A percentile compares a stretch with the other conserved stretches of the same genome.
phyloP scores from a whole-genome alignment of 768 basidiomycete genomes.

The Rhodotorula paludigena region DNA sequence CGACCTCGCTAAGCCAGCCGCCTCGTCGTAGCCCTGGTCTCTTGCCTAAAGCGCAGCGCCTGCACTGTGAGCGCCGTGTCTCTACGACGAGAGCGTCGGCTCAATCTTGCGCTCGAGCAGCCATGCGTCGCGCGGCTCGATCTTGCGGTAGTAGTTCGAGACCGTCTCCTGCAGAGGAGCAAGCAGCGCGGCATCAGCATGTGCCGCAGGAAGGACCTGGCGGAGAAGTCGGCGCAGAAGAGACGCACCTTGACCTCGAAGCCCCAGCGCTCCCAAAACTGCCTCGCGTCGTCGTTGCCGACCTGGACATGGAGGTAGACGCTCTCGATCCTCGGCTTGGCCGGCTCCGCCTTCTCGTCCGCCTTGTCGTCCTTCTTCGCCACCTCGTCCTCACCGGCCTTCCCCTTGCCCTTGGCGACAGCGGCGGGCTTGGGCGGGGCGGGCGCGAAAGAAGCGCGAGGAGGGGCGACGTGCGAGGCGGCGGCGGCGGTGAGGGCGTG shows the following conservation, averaged over 20 bases:
- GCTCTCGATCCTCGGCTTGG: slow-evolving; percentile 28
- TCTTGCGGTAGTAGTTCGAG: slow-evolving; percentile 74
- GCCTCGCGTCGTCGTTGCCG: slow-evolving; percentile 70
- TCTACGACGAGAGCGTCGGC: not conserved
- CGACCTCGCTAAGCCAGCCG: no score
- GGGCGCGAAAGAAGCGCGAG: not conserved
- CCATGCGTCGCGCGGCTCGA: slow-evolving; percentile 78
- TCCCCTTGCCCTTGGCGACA: slow-evolving; percentile 6
- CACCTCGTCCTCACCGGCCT: slow-evolving; percentile 8
- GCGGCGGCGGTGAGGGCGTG: slow-evolving; percentile 54
- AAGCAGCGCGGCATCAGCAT: not conserved
- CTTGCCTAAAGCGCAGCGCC: no score
- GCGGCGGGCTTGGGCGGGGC: not conserved
- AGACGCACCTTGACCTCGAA: slow-evolving; percentile 57
- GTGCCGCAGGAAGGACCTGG: not conserved
- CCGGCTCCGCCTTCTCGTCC: slow-evolving; percentile 11
- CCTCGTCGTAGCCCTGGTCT: no score
- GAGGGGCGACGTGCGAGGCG: slow-evolving; percentile 23
- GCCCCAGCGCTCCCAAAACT: slow-evolving; percentile 77
- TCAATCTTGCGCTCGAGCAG: slow-evolving; percentile 59
- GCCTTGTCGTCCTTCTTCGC: slow-evolving; percentile 7
- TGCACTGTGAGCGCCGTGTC: no score
- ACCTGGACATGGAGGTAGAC: slow-evolving; percentile 82
- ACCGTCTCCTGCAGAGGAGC: slow-evolving; percentile 46
- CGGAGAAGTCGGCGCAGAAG: not conserved